Conservation (phyloP, 169 alveolate genomes). For the Cryptosporidium bovis region DNA sequence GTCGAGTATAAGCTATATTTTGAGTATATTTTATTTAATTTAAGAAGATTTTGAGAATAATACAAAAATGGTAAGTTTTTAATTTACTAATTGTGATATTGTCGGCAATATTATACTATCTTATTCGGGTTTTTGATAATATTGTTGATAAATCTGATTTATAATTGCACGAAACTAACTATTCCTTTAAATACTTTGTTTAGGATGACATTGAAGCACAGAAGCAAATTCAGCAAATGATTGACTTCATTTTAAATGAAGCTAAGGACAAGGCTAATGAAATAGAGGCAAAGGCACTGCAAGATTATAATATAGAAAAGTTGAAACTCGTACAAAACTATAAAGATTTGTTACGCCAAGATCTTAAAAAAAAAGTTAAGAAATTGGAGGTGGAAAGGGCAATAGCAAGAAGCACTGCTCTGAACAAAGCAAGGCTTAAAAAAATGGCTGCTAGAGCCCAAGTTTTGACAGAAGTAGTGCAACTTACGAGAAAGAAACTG, state of each 20-base stretch:
- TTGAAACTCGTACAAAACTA: constrained; percentile 89
- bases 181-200: background rate
- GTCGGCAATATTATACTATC: background rate
- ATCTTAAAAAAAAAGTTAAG: constrained; percentile 80
- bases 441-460: constrained; percentile 87
- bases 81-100: background rate
- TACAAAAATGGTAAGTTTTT: background rate
- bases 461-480: constrained; percentile 82
- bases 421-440: constrained; percentile 87
- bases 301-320: constrained; percentile 92
- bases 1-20: too few relatives aligned
- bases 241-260: constrained; percentile 91
- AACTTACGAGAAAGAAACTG: constrained; percentile 84
- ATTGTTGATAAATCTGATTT: too few relatives aligned
- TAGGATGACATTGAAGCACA: constrained; percentile 92
- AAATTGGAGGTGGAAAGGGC: constrained; percentile 74
- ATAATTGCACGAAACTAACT: too few relatives aligned
- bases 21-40: too few relatives aligned
- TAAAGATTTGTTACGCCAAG: constrained; percentile 90
- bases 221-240: constrained; percentile 93
- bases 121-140: background rate
- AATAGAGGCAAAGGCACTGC: constrained; percentile 91
- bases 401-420: constrained; percentile 88
- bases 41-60: too few relatives aligned
- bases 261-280: constrained; percentile 94